phyloP scores from a whole-genome alignment of 176 grass and related monocot genomes.

The Ensete ventricosum region DNA sequence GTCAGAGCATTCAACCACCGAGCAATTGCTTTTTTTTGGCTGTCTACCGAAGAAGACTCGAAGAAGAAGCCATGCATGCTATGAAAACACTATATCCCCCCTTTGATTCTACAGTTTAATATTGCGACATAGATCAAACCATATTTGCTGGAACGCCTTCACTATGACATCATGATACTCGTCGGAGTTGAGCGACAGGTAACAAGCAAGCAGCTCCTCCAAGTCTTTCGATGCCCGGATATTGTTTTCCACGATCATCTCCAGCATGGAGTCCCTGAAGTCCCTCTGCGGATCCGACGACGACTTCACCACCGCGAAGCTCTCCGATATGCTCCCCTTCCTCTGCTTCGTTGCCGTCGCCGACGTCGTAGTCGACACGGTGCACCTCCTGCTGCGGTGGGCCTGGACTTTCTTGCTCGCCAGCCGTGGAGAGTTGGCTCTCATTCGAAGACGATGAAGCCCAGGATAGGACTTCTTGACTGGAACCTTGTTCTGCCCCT shows the following conservation, averaged over 20 bases:
- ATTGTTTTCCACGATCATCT: constrained; percentile 80
- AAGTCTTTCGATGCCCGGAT: constrained; percentile 59
- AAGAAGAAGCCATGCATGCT: too few relatives aligned
- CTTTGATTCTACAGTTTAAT: constrained; percentile 30
- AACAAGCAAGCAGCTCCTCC: constrained; percentile 92
- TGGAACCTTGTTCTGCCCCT: constrained; percentile 18
- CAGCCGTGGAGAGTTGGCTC: constrained; percentile 42
- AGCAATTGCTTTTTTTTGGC: neutral
- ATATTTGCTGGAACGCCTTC: constrained; percentile 74
- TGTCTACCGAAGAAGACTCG: too few relatives aligned
- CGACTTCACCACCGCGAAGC: constrained; percentile 67
- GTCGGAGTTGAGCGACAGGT: constrained; percentile 72
- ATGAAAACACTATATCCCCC: too few relatives aligned
- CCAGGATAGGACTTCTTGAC: constrained; percentile 31
- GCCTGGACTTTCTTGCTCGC: constrained; percentile 28
- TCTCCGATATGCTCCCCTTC: constrained; percentile 27
- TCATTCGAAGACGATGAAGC: constrained; percentile 37
- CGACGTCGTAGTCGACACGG: neutral
- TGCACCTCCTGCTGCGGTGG: neutral
- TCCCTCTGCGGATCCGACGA: constrained; percentile 65
- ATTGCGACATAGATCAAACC: constrained; percentile 35
- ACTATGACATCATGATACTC: constrained; percentile 88
- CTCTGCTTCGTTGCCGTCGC: neutral
- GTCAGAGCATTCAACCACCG: neutral
- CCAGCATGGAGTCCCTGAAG: constrained; percentile 89